Conservation (phyloP, 2,329 filamentous ascomycete species). For the Aspergillus intermedius region DNA sequence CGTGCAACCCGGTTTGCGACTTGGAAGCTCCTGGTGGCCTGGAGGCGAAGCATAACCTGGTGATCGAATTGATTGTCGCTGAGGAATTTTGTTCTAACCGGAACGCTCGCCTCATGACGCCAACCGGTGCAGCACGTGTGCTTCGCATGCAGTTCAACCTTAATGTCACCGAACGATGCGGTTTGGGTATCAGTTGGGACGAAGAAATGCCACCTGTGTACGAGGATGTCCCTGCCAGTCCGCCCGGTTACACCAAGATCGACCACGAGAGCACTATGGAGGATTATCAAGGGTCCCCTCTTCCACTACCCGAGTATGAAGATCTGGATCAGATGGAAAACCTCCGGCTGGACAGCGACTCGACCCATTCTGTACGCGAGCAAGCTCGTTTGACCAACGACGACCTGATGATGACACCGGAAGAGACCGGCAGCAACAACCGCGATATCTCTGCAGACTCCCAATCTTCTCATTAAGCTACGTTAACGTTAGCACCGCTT, state of each 20-base stretch:
- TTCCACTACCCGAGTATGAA: slow-evolving; percentile 37
- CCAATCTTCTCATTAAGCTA: background rate
- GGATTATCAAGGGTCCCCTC: slow-evolving; percentile 41
- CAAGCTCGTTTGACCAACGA: slow-evolving; percentile 27
- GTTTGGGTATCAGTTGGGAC: slow-evolving; percentile 91
- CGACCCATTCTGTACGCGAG: slow-evolving; percentile 24
- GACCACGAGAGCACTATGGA: slow-evolving; percentile 39
- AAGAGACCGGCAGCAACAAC: slow-evolving; percentile 5
- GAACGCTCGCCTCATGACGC: slow-evolving; percentile 67
- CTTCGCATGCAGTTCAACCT: slow-evolving; percentile 87
- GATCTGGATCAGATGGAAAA: slow-evolving; percentile 42
- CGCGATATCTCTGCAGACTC: background rate
- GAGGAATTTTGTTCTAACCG: slow-evolving; percentile 74
- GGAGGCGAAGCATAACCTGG: slow-evolving; percentile 73
- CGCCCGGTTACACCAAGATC: slow-evolving; percentile 59
- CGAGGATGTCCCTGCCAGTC: slow-evolving; percentile 82
- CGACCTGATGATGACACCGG: slow-evolving; percentile 20
- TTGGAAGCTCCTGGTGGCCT: slow-evolving; percentile 67
- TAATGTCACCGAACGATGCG: slow-evolving; percentile 72
- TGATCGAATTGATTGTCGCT: slow-evolving; percentile 88
- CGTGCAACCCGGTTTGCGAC: slow-evolving; percentile 67
- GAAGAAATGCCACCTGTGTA: slow-evolving; percentile 93
- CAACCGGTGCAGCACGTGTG: slow-evolving; percentile 84
- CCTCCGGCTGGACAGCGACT: slow-evolving; percentile 26
- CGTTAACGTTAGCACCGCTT: background rate